Base-by-base conservation (phyloP, 1,284 basidiomycete genomes). In the Ganoderma sinense region DNA sequence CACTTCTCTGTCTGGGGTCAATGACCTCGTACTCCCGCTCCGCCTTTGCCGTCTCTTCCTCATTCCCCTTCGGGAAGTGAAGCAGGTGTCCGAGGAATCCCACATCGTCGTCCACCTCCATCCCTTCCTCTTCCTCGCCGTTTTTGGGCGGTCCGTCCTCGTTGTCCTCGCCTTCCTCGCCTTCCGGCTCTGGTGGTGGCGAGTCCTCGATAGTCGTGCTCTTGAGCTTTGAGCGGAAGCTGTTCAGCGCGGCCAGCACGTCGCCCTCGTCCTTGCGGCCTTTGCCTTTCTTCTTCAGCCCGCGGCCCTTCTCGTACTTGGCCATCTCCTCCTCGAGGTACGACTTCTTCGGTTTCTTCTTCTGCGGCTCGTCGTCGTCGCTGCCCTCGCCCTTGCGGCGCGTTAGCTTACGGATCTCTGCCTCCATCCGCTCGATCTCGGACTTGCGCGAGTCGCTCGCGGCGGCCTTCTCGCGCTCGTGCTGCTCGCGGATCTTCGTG, bases 21-120 rank as follows among this genome's bases (percentile, higher is more conserved):
- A 95, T 95, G 61, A 97, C 95, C 79, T 96, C 93, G 76, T 97
- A 97, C 74, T 97, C 95, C 62, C 94, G 85, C 80, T 97, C 94
- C 0, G 95, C 95, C 78, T 96, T 92, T 68, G 84, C 80, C 20
- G 87, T 88, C 80, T 96, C 91, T 75, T 94, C 92, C 40, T 85
- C 84, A 72, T 92, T 89, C 68, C 92, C 94, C 79, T 95, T 94
- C 23, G 91, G 88, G 80, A 96, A 96, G 73, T 88, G 87, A 69
- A 97, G 83, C 26, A 86, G 81, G 78, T 97, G 95, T 11, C 82
- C 85, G 82, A 97, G 86, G 84, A 96, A 97, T 10, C 88, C 94
- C 10, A 86, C 84, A 78, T 97, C 95, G 70, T 92, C 86, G 76
- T 97, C 95, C 51, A 96, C 89, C 77, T 97, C 95, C 77, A 94